A percentile compares a stretch with the other conserved stretches of the same genome.
Conservation (phyloP, 75 land plant genomes). For the Pinus tabuliformis region DNA sequence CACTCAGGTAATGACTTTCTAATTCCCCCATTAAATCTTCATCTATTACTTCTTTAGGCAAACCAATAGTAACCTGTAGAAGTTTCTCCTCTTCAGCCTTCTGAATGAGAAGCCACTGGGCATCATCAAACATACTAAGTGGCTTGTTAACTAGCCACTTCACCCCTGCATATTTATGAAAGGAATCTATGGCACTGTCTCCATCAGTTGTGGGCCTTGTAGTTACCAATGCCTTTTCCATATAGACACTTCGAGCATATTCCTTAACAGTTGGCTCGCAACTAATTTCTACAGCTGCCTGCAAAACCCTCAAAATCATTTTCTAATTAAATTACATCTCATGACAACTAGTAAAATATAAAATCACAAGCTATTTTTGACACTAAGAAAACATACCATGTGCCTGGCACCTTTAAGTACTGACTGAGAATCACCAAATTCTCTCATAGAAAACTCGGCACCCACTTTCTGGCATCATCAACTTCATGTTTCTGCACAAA, state of each 20-base stretch:
- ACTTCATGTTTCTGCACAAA: constrained; percentile 52
- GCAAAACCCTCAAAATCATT: constrained; percentile 2
- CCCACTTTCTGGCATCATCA: constrained; percentile 83
- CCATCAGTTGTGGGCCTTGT: constrained; percentile 88
- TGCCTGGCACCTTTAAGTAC: constrained; percentile 93
- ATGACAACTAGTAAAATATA: constrained; percentile 11
- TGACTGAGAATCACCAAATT: constrained; percentile 70
- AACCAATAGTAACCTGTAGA: constrained; percentile 70
- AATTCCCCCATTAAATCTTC: constrained; percentile 54
- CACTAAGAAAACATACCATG: constrained; percentile 59
- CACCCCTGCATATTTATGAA: constrained; percentile 82
- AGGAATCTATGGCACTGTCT: constrained; percentile 65
- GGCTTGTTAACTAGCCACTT: constrained; percentile 91
- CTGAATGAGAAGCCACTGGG: constrained; percentile 95
- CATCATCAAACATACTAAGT: constrained; percentile 65
- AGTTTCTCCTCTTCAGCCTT: constrained; percentile 99
- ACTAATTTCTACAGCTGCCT: constrained; percentile 96
- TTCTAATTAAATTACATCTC: not conserved
- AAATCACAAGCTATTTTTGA: not conserved
- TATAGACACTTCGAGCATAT: constrained; percentile 64
- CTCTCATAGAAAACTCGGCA: constrained; percentile 49
- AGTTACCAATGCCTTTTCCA: constrained; percentile 72
- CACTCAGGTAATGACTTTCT: constrained; percentile 71
- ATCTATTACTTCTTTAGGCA: constrained; percentile 46
- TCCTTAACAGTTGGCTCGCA: constrained; percentile 87